These are phyloP conservation scores for Epichloe scottii DNA, from an alignment of 2,329 filamentous ascomycete genomes.

Conservation along the genomic window DNA sequence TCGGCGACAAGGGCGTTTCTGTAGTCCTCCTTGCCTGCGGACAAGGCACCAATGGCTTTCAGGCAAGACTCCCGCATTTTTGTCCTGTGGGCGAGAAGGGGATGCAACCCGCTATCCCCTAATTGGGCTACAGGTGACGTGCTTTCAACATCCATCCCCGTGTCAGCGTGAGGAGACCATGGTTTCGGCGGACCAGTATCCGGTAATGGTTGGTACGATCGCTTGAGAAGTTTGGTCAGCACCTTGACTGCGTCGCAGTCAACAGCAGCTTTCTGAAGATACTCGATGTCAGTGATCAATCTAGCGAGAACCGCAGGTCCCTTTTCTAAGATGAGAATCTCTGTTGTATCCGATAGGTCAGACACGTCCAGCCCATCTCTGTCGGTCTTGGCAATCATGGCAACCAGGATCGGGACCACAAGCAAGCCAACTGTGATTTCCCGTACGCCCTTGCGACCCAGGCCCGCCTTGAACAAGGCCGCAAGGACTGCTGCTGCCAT, in stretches of 20 bases:
- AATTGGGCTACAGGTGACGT: slow-evolving; percentile 33
- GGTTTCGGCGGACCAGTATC: slow-evolving; percentile 17
- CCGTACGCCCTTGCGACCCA: slow-evolving; percentile 47
- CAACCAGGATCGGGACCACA: slow-evolving; percentile 57
- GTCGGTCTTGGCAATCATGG: slow-evolving; percentile 37
- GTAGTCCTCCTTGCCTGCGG: slow-evolving; percentile 71
- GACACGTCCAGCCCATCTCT: slow-evolving; percentile 33
- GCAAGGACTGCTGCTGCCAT: slow-evolving; percentile 59
- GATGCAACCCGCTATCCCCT: slow-evolving; percentile 48
- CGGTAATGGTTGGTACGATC: slow-evolving; percentile 35
- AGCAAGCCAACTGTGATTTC: slow-evolving; percentile 53
- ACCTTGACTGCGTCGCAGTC: slow-evolving; percentile 44
- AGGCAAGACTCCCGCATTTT: slow-evolving; percentile 64
- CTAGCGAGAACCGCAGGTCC: slow-evolving; percentile 66
- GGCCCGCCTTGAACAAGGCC: slow-evolving; percentile 54
- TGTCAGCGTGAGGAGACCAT: slow-evolving; percentile 27
- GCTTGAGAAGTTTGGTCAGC: slow-evolving; percentile 35
- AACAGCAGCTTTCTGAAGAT: slow-evolving; percentile 69
- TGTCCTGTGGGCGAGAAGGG: slow-evolving; percentile 54
- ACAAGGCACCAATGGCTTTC: slow-evolving; percentile 69
- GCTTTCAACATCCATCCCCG: slow-evolving; percentile 21
- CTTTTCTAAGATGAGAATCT: slow-evolving; percentile 45
- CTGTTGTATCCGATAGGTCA: slow-evolving; percentile 22
- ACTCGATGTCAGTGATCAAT: slow-evolving; percentile 64
- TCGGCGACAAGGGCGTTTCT: slow-evolving; percentile 72